Percentiles rank a stretch among this genome's conserved stretches.
Evolutionary conservation across 2,329 filamentous ascomycete species (phyloP).

Genomic region (Orbilia blumenaviensis): DNA sequence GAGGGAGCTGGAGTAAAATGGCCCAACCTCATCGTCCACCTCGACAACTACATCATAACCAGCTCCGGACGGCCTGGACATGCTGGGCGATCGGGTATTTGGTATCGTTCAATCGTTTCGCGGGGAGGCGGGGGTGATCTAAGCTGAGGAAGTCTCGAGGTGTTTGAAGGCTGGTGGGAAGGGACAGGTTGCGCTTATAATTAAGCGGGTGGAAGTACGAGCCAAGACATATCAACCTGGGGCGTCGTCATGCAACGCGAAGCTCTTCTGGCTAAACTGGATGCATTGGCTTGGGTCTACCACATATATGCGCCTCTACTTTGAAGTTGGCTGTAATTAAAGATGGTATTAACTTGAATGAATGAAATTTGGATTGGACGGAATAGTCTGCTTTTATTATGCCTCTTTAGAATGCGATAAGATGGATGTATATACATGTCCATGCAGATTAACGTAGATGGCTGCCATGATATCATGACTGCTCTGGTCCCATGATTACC

Average conservation of each 20-base stretch:
- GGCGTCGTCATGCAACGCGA: conserved; percentile 48
- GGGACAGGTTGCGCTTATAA: conserved; percentile 49
- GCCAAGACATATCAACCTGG: conserved; percentile 25
- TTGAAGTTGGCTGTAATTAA: background rate
- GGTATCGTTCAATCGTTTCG: conserved; percentile 27
- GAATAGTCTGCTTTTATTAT: background rate
- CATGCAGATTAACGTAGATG: background rate
- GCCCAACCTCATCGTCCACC: conserved; percentile 84
- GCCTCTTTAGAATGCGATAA: background rate
- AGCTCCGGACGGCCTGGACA: conserved; percentile 74
- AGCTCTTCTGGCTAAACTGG: background rate
- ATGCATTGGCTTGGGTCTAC: background rate
- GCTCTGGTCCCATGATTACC: conserved; percentile 43
- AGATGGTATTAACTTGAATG: background rate
- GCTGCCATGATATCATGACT: background rate
- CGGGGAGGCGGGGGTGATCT: background rate
- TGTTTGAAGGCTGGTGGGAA: conserved; percentile 22
- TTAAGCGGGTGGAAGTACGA: background rate
- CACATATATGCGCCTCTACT: background rate
- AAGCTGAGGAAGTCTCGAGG: conserved; percentile 13
- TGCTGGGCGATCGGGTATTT: conserved; percentile 52
- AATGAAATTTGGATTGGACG: background rate
- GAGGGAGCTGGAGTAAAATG: background rate
- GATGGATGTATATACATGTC: background rate
- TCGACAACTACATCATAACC: conserved; percentile 99